phyloP scores from a whole-genome alignment of 495 filamentous ascomycete genomes.

The Hypoxylon fragiforme region DNA sequence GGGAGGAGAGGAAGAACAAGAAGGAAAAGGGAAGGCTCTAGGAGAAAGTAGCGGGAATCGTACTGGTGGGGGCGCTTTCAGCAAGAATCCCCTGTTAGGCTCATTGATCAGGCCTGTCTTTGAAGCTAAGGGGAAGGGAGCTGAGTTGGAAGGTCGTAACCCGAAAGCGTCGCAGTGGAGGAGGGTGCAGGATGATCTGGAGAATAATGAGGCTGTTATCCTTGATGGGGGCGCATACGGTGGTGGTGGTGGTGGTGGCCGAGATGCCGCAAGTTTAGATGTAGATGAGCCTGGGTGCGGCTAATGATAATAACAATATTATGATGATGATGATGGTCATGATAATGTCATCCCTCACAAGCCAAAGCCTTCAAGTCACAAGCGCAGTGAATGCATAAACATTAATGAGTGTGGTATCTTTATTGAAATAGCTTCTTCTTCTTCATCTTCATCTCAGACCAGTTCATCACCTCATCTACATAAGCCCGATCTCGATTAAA shows the following conservation, averaged over 20 bases:
- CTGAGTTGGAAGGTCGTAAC: slow-evolving; percentile 40
- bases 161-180: slow-evolving; percentile 68
- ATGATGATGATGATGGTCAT: too few species aligned
- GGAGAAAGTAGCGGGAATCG: slow-evolving; percentile 36
- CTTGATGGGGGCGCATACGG: slow-evolving; percentile 81
- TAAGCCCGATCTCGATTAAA: too few species aligned
- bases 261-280: slow-evolving; percentile 5
- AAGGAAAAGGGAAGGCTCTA: slow-evolving; percentile 6
- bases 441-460: too few species aligned
- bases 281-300: slow-evolving; percentile 44
- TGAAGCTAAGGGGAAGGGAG: slow-evolving; percentile 55
- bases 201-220: slow-evolving; percentile 91
- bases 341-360: too few species aligned
- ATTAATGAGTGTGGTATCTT: too few species aligned
- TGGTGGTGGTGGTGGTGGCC: slow-evolving; percentile 21
- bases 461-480: too few species aligned
- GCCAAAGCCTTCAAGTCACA: too few species aligned
- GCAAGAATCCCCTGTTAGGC: slow-evolving; percentile 80
- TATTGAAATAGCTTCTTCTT: too few species aligned
- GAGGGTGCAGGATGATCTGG: slow-evolving; percentile 86
- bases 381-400: too few species aligned
- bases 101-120: slow-evolving; percentile 80
- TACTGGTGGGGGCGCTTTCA: slow-evolving; percentile 65
- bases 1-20: too few species aligned
- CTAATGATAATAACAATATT: not conserved